Evolutionary conservation across 2,329 filamentous ascomycete species (phyloP).

Genomic region (Rutstroemia sp.): DNA sequence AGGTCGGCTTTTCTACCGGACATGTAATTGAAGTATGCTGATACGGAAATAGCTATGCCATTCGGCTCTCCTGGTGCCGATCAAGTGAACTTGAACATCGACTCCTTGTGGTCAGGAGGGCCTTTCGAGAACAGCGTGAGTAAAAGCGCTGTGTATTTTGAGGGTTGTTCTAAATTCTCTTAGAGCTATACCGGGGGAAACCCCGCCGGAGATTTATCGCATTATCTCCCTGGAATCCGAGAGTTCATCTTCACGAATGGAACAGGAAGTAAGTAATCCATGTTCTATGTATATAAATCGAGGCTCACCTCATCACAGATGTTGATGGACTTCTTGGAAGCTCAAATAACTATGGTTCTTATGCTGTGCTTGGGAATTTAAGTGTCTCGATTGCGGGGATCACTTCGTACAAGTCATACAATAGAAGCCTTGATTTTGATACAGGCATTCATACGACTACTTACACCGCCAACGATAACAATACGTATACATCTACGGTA

Average conservation of each 20-base stretch:
- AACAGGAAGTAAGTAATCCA: slow-evolving; percentile 34
- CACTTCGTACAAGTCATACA: slow-evolving; percentile 30
- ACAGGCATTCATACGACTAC: slow-evolving; percentile 34
- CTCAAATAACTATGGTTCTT: slow-evolving; percentile 37
- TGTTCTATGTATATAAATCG: neutral
- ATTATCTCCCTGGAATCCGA: slow-evolving; percentile 35
- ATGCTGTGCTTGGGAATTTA: slow-evolving; percentile 40
- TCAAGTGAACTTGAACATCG: slow-evolving; percentile 42
- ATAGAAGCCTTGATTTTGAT: slow-evolving; percentile 36
- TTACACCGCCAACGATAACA: slow-evolving; percentile 30
- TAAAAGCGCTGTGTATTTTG: neutral
- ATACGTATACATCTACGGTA: slow-evolving; percentile 29
- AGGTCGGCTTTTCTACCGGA: slow-evolving; percentile 21
- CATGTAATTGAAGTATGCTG: neutral
- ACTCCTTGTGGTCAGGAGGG: slow-evolving; percentile 35
- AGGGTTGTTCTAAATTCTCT: neutral
- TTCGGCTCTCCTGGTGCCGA: slow-evolving; percentile 34
- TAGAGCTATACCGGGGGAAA: slow-evolving; percentile 39
- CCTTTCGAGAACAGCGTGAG: slow-evolving; percentile 34
- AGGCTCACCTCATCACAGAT: slow-evolving; percentile 19
- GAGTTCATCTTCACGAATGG: slow-evolving; percentile 42
- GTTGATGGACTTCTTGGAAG: slow-evolving; percentile 34
- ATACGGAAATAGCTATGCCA: slow-evolving; percentile 30
- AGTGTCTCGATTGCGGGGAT: slow-evolving; percentile 33
- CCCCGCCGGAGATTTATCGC: slow-evolving; percentile 30